A percentile compares a stretch with the other conserved stretches of the same genome.
phyloP scores from a whole-genome alignment of 768 basidiomycete species.

The Xanthoconium stramineum region DNA sequence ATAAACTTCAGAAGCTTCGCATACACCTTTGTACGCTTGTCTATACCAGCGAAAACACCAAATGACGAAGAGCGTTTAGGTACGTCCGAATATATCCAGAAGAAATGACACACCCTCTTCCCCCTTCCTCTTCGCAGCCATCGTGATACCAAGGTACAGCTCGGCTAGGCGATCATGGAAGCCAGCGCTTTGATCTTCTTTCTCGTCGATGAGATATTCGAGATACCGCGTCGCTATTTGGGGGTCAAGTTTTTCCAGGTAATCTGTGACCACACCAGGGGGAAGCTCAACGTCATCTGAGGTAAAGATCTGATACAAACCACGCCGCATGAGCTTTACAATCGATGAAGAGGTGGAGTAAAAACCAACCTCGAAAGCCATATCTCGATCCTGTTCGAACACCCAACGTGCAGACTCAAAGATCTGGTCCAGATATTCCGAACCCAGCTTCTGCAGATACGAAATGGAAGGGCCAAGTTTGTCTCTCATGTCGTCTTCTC shows the following conservation, averaged over 20 bases:
- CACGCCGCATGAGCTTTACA: background rate
- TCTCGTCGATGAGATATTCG: constrained; percentile 77
- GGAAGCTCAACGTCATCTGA: constrained; percentile 95
- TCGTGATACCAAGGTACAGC: constrained; percentile 72
- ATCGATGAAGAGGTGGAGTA: background rate
- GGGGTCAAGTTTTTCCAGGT: constrained; percentile 69
- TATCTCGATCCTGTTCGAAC: constrained; percentile 66
- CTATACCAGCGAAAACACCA: constrained; percentile 31
- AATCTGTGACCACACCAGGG: constrained; percentile 67
- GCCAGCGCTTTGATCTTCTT: constrained; percentile 58
- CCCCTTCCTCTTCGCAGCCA: constrained; percentile 52
- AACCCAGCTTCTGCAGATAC: constrained; percentile 89
- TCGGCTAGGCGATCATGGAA: constrained; percentile 92
- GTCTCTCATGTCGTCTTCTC: constrained; percentile 73
- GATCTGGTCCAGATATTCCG: constrained; percentile 76
- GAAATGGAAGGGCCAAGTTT: constrained; percentile 80
- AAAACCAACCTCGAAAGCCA: constrained; percentile 69
- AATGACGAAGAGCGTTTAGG: background rate
- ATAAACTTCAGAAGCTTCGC: constrained; percentile 77
- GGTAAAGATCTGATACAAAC: constrained; percentile 72
- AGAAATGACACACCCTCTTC: constrained; percentile 49
- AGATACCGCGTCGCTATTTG: constrained; percentile 75
- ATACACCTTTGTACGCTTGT: constrained; percentile 49
- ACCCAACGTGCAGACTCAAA: constrained; percentile 85
- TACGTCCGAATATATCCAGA: background rate